Evolutionary conservation across 2,329 filamentous ascomycete species (phyloP).

Genomic region (Aphanocladium album): DNA sequence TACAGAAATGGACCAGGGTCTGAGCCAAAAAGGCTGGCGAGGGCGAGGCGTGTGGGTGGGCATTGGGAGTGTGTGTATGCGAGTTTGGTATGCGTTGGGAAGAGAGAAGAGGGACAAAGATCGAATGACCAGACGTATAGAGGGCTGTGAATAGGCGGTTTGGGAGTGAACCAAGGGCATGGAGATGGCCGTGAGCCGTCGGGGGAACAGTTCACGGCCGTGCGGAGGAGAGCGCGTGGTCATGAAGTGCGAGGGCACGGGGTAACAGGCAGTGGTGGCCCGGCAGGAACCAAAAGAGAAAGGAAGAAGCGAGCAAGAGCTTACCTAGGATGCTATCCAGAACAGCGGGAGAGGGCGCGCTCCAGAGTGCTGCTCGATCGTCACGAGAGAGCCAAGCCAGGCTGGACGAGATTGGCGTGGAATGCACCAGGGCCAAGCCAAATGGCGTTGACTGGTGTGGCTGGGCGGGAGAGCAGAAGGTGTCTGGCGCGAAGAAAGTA

Average conservation of each 20-base stretch:
- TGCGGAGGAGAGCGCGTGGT: too few species aligned
- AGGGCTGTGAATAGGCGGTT: too few species aligned
- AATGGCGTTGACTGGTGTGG: neutral
- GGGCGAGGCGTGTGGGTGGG: neutral
- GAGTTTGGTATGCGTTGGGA: neutral
- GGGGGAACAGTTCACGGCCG: neutral
- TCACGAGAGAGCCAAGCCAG: neutral
- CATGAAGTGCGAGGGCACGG: neutral
- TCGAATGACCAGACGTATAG: neutral
- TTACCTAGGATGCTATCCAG: neutral
- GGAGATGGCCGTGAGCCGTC: neutral
- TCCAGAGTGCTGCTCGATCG: neutral
- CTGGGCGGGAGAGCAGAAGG: neutral
- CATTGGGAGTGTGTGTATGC: neutral
- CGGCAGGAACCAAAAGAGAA: neutral
- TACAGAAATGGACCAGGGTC: neutral
- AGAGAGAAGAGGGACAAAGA: neutral
- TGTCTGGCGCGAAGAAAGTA: neutral
- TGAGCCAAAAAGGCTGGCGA: neutral
- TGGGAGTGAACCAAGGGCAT: neutral
- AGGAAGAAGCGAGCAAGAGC: neutral
- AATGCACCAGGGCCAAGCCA: neutral
- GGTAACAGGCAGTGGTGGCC: neutral
- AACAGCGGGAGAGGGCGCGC: neutral
- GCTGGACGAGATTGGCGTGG: neutral